phyloP scores from a whole-genome alignment of 192 early-diverging fungal genomes.

The Backusella tarrabulga region DNA sequence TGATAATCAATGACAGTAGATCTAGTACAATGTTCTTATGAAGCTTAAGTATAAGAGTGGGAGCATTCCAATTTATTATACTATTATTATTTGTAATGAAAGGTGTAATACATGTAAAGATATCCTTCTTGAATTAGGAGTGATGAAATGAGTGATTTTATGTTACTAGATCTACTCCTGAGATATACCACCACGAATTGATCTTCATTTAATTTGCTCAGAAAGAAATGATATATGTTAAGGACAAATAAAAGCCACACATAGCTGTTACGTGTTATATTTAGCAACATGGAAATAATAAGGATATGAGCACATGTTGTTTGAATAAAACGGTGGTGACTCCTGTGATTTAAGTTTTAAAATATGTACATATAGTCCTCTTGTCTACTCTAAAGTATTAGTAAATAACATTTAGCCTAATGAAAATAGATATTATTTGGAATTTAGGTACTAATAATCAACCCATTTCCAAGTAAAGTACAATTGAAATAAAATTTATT shows the following conservation, averaged over 20 bases:
- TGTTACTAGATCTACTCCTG: no score
- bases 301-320: not conserved
- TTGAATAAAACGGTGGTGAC: not conserved
- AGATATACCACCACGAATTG: not conserved
- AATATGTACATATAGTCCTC: not conserved
- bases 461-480: not conserved
- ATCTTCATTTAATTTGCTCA: not conserved
- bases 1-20: no score
- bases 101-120: no score
- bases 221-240: not conserved
- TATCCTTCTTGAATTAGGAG: no score
- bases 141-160: no score
- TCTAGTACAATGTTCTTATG: no score
- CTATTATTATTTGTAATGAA: no score
- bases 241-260: not conserved
- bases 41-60: no score
- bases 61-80: no score
- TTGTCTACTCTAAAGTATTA: not conserved
- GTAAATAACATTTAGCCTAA: not conserved
- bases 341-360: not conserved
- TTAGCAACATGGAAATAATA: not conserved
- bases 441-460: not conserved
- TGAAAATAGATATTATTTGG: not conserved
- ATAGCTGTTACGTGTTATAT: not conserved
- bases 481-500: not conserved